Conservation (phyloP, 176 grass and related monocot species). For the Carex kokanica region DNA sequence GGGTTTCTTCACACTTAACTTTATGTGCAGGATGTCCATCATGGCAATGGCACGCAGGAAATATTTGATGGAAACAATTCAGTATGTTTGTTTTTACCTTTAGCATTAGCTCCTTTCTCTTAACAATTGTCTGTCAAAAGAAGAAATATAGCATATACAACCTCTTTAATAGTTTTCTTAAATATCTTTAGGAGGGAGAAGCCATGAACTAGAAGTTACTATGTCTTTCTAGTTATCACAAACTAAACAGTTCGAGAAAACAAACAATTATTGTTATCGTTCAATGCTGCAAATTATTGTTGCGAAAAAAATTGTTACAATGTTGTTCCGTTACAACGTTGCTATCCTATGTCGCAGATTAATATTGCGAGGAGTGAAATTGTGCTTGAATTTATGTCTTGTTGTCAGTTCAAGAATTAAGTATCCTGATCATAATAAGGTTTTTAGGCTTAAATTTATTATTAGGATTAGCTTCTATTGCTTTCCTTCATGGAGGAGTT, state of each 20-base stretch:
- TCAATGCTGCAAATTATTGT: background rate
- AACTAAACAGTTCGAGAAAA: background rate
- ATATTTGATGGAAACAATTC: conserved; percentile 84
- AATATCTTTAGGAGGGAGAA: background rate
- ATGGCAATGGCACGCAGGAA: conserved; percentile 98
- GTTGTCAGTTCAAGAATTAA: conserved; percentile 1
- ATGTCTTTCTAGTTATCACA: background rate
- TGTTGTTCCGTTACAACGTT: background rate
- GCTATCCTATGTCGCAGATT: background rate
- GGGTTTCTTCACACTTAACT: background rate
- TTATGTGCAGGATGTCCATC: conserved; percentile 85
- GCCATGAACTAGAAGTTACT: background rate
- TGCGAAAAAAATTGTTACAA: background rate
- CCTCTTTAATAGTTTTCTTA: background rate
- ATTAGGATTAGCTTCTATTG: background rate
- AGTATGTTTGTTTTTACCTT: conserved; percentile 43
- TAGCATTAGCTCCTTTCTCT: conserved; percentile 1
- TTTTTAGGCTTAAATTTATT: background rate
- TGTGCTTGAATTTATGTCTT: conserved; percentile 5
- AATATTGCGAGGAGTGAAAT: background rate
- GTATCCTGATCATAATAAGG: background rate
- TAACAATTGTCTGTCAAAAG: background rate
- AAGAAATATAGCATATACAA: background rate
- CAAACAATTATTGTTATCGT: background rate
- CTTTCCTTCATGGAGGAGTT: background rate